Evolutionary conservation across 352 stramenopile species (phyloP).

Genomic region (Phytophthora ohioensis): DNA sequence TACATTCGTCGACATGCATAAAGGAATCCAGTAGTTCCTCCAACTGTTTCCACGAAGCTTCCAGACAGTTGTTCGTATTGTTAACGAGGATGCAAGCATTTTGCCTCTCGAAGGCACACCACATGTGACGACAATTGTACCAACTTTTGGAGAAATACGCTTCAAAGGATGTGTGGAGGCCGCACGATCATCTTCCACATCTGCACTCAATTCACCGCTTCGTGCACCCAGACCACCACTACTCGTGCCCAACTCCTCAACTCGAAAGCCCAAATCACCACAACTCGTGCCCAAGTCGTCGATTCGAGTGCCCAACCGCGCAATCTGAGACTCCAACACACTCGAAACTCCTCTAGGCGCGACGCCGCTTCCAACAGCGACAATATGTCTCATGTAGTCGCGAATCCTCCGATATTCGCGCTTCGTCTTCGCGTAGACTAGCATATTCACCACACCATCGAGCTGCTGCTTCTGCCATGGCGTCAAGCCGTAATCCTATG

Average conservation of each 20-base stretch:
- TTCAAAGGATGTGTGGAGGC: constrained; percentile 20
- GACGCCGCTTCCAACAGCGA: not conserved
- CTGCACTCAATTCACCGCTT: not conserved
- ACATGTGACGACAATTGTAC: constrained; percentile 20
- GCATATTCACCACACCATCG: constrained; percentile 2
- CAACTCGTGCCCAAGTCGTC: too few relatives aligned
- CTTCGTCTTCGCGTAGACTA: constrained; percentile 30
- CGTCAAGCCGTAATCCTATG: constrained; percentile 15
- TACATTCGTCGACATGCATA: constrained; percentile 3
- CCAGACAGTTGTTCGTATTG: constrained; percentile 44
- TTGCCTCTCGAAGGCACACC: constrained; percentile 25
- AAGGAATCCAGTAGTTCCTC: constrained; percentile 26
- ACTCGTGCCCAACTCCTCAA: not conserved
- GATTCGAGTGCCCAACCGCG: too few relatives aligned
- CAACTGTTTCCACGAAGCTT: constrained; percentile 35
- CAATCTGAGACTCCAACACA: too few relatives aligned
- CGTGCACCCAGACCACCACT: not conserved
- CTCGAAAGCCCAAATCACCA: too few relatives aligned
- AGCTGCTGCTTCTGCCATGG: constrained; percentile 32
- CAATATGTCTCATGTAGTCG: constrained; percentile 15
- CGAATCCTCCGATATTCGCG: constrained; percentile 5
- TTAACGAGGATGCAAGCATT: constrained; percentile 30
- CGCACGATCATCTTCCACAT: not conserved
- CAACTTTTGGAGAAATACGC: constrained; percentile 38
- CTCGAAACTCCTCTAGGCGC: too few relatives aligned